phyloP scores from a whole-genome alignment of 805 yeast genomes.

The Myxozyma melibiosi region DNA sequence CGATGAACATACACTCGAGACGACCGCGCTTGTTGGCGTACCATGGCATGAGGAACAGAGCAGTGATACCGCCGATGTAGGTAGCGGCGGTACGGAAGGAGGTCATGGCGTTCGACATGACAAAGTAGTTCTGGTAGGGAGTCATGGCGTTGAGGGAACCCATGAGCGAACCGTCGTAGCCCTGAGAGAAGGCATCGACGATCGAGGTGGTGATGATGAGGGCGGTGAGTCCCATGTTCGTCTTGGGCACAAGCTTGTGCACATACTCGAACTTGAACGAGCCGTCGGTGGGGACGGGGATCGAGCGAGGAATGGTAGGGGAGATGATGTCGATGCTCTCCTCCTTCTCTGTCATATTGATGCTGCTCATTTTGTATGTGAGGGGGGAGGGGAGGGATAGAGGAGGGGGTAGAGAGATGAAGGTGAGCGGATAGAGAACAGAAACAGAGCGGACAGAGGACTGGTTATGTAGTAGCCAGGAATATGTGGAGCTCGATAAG shows the following conservation, averaged over 20 bases:
- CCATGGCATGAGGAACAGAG: neutral
- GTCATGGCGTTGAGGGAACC: constrained; percentile 9
- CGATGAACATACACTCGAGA: neutral
- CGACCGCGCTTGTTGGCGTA: neutral
- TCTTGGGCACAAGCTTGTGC: neutral
- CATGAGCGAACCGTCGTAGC: constrained; percentile 21
- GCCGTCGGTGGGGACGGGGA: no score
- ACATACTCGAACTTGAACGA: no score
- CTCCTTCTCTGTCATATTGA: no score
- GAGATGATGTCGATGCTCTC: no score
- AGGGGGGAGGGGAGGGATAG: no score
- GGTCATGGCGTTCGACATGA: neutral
- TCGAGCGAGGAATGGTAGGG: no score
- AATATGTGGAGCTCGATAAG: no score
- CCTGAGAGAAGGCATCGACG: neutral
- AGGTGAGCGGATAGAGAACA: no score
- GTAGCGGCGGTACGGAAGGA: neutral
- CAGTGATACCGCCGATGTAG: neutral
- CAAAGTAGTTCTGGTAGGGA: constrained; percentile 2
- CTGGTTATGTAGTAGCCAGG: no score
- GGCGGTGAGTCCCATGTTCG: neutral
- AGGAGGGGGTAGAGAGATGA: no score
- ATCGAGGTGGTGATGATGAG: neutral
- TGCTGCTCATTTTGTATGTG: no score
- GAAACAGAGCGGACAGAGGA: no score